Conservation (phyloP, 1,139 yeast genomes). For the Geotrichum siamense region DNA sequence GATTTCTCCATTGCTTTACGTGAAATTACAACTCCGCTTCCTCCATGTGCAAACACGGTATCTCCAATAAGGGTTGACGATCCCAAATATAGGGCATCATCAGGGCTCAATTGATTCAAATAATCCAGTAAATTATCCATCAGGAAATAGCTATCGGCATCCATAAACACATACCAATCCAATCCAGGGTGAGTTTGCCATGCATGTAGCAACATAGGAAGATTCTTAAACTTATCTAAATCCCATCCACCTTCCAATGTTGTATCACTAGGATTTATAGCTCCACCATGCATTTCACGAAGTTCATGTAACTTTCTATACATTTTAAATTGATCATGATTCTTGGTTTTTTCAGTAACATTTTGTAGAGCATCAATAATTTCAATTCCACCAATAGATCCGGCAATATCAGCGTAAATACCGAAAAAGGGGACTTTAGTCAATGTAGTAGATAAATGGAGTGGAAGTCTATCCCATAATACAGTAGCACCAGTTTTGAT, state of each 20-base stretch:
- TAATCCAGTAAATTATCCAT: slow-evolving; percentile 29
- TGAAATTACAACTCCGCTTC: slow-evolving; percentile 35
- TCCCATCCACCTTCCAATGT: slow-evolving; percentile 30
- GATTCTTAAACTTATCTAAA: slow-evolving; percentile 35
- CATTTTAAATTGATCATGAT: slow-evolving; percentile 24
- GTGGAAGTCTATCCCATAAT: slow-evolving; percentile 35
- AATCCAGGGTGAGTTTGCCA: slow-evolving; percentile 27
- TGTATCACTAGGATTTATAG: slow-evolving; percentile 15
- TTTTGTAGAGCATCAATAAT: slow-evolving; percentile 32
- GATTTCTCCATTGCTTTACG: slow-evolving; percentile 29
- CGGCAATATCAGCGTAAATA: slow-evolving; percentile 33
- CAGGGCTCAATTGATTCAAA: slow-evolving; percentile 26
- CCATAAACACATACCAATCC: slow-evolving; percentile 37
- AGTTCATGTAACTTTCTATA: slow-evolving; percentile 29
- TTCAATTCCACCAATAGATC: slow-evolving; percentile 31
- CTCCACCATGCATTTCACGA: slow-evolving; percentile 24
- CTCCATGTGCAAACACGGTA: slow-evolving; percentile 35
- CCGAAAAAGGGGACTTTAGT: slow-evolving; percentile 34
- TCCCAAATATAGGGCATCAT: slow-evolving; percentile 31
- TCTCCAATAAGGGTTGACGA: slow-evolving; percentile 23
- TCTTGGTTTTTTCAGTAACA: slow-evolving; percentile 26
- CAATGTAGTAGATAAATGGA: slow-evolving; percentile 34
- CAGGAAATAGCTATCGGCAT: slow-evolving; percentile 34
- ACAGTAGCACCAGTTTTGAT: slow-evolving; percentile 36
- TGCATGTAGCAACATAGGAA: slow-evolving; percentile 37